These are phyloP conservation scores for Neurospora sp. DNA, from an alignment of 495 filamentous ascomycete species.

Conservation along the genomic window DNA sequence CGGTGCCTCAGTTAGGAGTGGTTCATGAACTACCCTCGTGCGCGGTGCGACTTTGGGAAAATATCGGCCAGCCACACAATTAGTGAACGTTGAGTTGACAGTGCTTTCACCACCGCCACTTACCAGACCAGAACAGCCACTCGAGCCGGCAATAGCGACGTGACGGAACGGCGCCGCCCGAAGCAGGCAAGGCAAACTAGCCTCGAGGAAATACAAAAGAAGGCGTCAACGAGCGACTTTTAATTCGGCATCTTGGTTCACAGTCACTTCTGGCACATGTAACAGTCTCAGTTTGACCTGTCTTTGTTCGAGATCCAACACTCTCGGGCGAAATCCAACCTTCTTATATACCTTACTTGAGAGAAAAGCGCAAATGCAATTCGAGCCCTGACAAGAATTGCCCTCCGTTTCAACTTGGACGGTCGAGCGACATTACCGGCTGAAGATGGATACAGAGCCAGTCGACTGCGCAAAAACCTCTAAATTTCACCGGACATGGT, in stretches of 20 bases:
- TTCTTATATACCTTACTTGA: not conserved
- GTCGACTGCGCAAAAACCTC: not conserved
- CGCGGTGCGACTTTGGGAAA: not conserved
- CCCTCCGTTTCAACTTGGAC: not conserved
- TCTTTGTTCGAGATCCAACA: not conserved
- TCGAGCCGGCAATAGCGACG: not conserved
- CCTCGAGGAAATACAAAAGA: not conserved
- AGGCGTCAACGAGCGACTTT: not conserved
- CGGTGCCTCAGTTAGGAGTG: not conserved
- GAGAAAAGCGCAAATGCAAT: not conserved
- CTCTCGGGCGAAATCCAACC: not conserved
- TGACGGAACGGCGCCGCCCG: not conserved
- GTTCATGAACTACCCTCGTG: not conserved
- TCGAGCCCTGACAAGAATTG: not conserved
- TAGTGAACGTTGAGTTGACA: not conserved
- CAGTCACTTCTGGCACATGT: not conserved
- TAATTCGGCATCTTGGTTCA: not conserved
- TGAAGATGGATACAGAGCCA: not conserved
- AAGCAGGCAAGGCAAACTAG: not conserved
- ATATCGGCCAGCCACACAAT: not conserved
- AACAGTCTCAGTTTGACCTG: not conserved
- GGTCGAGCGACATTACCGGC: not conserved
- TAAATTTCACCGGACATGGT: not conserved
- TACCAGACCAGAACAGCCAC: not conserved
- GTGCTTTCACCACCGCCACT: not conserved